These are phyloP conservation scores for Primulina huaijiensis DNA, from an alignment of 257 asterid species.

Conservation along the genomic window DNA sequence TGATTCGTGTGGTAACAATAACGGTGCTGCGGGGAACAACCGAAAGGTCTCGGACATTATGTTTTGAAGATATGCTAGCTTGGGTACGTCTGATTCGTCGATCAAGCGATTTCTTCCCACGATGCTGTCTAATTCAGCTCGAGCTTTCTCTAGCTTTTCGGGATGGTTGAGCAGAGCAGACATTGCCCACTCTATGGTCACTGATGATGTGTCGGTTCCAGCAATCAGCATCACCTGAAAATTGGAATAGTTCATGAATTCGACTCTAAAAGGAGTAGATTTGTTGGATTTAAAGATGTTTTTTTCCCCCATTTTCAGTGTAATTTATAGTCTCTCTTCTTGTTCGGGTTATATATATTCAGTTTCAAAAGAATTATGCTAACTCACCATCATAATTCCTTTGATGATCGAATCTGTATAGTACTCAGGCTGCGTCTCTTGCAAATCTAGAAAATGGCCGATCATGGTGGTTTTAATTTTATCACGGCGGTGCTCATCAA, in stretches of 20 bases:
- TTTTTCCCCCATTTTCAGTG: no score
- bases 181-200: constrained; percentile 39
- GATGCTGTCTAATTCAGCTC: constrained; percentile 28
- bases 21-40: constrained; percentile 31
- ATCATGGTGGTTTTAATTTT: constrained; percentile 20
- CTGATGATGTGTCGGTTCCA: constrained; percentile 32
- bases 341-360: no score
- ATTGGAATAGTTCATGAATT: no score
- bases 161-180: constrained; percentile 39
- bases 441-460: constrained; percentile 18
- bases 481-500: constrained; percentile 18
- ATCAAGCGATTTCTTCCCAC: constrained; percentile 30
- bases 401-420: constrained; percentile 37
- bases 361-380: not conserved
- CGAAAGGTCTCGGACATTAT: constrained; percentile 35
- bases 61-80: constrained; percentile 32
- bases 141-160: constrained; percentile 31
- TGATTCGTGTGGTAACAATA: constrained; percentile 34
- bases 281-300: no score
- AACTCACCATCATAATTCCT: constrained; percentile 32
- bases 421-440: constrained; percentile 20
- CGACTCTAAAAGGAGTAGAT: no score
- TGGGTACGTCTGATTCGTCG: constrained; percentile 31
- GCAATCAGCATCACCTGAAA: constrained; percentile 28
- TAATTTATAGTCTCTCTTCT: no score